A percentile compares a stretch with the other conserved stretches of the same genome.
These are phyloP conservation scores for Phytophthora quininea DNA, from an alignment of 352 stramenopile genomes.

Conservation along the genomic window DNA sequence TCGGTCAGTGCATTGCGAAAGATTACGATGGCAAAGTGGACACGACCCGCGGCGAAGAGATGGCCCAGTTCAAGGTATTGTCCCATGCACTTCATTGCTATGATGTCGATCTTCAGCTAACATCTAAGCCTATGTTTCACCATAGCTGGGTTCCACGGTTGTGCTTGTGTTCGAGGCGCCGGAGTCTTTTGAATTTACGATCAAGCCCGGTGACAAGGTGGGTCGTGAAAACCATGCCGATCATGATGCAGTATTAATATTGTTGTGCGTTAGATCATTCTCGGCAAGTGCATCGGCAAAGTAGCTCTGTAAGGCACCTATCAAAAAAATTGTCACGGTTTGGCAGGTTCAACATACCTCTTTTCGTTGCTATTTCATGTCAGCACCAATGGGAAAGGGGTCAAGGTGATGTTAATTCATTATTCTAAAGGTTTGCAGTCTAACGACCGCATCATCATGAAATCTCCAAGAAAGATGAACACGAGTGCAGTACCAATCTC, in stretches of 20 bases:
- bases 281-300: slow-evolving; percentile 51
- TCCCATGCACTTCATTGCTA: too few relatives aligned
- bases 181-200: slow-evolving; percentile 76
- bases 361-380: not conserved
- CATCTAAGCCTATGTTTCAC: slow-evolving; percentile 13
- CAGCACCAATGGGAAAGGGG: not conserved
- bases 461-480: not conserved
- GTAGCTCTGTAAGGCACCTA: slow-evolving; percentile 15
- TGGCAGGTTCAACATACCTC: not conserved
- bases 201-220: slow-evolving; percentile 81
- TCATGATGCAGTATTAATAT: not conserved
- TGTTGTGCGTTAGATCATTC: slow-evolving; percentile 30
- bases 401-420: not conserved
- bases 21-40: slow-evolving; percentile 48
- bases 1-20: slow-evolving; percentile 62
- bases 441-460: not conserved
- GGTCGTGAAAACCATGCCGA: not conserved
- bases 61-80: slow-evolving; percentile 79
- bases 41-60: slow-evolving; percentile 64
- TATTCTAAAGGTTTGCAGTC: not conserved
- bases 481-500: not conserved
- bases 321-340: not conserved
- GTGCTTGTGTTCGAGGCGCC: slow-evolving; percentile 87
- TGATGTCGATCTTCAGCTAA: not conserved
- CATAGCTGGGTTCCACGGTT: slow-evolving; percentile 81